Conservation (phyloP, 352 stramenopile species). For the Pythium rishiriense region DNA sequence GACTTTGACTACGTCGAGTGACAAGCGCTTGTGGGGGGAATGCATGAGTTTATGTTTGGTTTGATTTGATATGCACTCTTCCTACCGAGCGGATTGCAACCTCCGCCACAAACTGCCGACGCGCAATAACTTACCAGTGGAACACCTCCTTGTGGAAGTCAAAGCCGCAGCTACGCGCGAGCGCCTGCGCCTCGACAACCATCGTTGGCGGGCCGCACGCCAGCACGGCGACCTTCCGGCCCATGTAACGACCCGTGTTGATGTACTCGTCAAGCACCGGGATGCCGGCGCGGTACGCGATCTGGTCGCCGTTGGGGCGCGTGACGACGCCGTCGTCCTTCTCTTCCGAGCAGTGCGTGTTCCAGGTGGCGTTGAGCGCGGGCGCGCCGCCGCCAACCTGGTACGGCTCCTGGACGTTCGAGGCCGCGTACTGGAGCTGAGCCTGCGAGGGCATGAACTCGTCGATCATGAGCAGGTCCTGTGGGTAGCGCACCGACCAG, state of each 20-base stretch:
- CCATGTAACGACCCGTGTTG: slow-evolving; percentile 66
- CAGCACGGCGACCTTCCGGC: slow-evolving; percentile 63
- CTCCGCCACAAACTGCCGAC: slow-evolving; percentile 1
- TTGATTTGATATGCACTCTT: neutral
- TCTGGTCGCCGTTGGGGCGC: slow-evolving; percentile 50
- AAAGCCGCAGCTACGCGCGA: slow-evolving; percentile 65
- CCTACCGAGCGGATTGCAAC: slow-evolving; percentile 13
- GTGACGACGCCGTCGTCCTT: slow-evolving; percentile 43
- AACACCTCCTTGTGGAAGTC: slow-evolving; percentile 88
- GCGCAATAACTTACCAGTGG: slow-evolving; percentile 51
- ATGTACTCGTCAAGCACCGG: slow-evolving; percentile 70
- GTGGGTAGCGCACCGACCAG: slow-evolving; percentile 59
- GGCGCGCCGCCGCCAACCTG: slow-evolving; percentile 30
- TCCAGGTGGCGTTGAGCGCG: slow-evolving; percentile 54
- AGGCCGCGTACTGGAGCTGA: slow-evolving; percentile 34
- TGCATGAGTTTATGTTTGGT: slow-evolving; percentile 2
- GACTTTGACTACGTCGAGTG: slow-evolving; percentile 87
- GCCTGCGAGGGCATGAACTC: slow-evolving; percentile 59
- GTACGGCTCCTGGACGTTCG: slow-evolving; percentile 51
- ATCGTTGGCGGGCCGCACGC: slow-evolving; percentile 75
- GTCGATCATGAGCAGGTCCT: slow-evolving; percentile 76
- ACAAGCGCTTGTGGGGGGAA: neutral
- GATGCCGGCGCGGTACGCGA: slow-evolving; percentile 52
- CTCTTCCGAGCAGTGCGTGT: slow-evolving; percentile 63
- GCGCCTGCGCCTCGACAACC: slow-evolving; percentile 59